Conservation (phyloP, 1,284 basidiomycete species). For the Puccinia coronata region DNA sequence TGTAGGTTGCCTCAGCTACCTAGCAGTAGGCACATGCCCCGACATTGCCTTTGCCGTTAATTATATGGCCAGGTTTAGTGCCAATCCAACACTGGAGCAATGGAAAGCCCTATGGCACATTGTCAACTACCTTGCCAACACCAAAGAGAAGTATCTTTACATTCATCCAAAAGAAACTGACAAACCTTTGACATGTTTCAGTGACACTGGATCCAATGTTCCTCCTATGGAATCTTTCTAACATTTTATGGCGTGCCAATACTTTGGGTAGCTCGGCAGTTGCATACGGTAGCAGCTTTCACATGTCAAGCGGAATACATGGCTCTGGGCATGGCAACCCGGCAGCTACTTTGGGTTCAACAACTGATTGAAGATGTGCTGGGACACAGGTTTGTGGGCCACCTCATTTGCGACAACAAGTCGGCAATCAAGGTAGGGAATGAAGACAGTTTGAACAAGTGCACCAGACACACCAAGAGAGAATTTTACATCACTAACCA, state of each 20-base stretch:
- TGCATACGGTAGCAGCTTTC: background rate
- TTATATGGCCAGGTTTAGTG: background rate
- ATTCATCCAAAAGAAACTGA: background rate
- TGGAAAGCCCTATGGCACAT: constrained; percentile 5
- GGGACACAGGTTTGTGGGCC: background rate
- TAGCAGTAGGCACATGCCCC: constrained; percentile 14
- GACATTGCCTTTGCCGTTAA: constrained; percentile 29
- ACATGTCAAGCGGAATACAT: background rate
- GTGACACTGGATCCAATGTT: background rate
- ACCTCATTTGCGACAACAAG: no score
- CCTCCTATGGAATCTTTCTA: background rate
- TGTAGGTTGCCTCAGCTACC: background rate
- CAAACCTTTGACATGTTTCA: no score
- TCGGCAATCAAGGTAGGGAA: background rate
- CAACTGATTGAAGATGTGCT: background rate
- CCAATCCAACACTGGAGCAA: background rate
- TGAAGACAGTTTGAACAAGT: background rate
- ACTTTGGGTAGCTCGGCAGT: background rate
- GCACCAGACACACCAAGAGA: background rate
- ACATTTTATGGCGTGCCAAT: background rate
- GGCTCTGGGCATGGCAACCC: no score
- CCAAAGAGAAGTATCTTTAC: background rate
- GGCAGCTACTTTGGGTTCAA: no score
- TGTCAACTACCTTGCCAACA: background rate
- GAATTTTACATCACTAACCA: no score